Evolutionary conservation across 192 early-diverging fungal genomes (phyloP).

Genomic region (Linnemannia schmuckeri): DNA sequence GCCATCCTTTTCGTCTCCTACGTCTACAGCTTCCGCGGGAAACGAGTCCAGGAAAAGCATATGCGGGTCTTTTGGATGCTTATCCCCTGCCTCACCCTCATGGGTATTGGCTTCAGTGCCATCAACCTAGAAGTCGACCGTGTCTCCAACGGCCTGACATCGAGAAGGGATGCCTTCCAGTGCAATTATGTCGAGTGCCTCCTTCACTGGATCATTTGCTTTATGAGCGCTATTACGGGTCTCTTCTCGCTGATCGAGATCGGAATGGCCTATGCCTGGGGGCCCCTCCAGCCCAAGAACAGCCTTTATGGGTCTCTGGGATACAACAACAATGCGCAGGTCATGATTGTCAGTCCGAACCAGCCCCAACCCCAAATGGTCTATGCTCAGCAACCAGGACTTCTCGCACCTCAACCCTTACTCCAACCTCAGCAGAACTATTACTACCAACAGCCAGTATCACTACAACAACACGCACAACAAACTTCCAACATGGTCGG

Average conservation of each 20-base stretch:
- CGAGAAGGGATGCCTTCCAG: no score
- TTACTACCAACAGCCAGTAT: background rate
- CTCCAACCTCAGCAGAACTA: background rate
- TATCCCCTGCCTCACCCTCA: background rate
- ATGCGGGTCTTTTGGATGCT: slow-evolving; percentile 8
- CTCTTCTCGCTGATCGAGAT: background rate
- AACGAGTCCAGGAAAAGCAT: background rate
- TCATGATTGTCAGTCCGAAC: background rate
- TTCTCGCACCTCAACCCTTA: background rate
- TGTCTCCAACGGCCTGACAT: no score
- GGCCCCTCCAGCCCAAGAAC: background rate
- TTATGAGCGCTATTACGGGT: background rate
- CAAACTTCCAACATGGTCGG: no score
- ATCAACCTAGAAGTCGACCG: background rate
- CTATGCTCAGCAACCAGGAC: background rate
- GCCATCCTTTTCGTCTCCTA: background rate
- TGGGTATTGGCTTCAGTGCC: background rate
- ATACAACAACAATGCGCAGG: background rate
- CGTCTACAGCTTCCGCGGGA: background rate
- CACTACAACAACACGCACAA: background rate
- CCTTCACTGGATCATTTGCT: background rate
- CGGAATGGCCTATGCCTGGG: background rate
- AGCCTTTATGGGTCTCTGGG: background rate
- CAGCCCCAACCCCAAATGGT: background rate
- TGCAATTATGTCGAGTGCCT: background rate